These are phyloP conservation scores for Globisporangium middletonii DNA, from an alignment of 352 stramenopile species.

Conservation along the genomic window DNA sequence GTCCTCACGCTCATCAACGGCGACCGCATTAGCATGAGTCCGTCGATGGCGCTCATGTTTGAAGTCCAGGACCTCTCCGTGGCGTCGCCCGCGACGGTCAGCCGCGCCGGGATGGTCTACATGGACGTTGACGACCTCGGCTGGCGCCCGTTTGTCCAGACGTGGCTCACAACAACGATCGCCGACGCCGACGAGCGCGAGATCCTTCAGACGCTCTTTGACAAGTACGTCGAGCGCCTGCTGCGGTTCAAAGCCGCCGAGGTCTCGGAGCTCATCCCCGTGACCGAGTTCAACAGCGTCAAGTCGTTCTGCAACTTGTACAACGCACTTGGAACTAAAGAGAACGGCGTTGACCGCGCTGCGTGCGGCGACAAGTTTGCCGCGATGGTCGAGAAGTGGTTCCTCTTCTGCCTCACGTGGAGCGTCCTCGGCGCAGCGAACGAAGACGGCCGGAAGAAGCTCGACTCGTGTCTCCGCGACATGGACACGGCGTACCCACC, in stretches of 20 bases:
- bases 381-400: constrained; percentile 74
- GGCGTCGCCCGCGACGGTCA: constrained; percentile 92
- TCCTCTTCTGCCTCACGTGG: constrained; percentile 84
- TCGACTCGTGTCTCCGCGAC: constrained; percentile 87
- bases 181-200: constrained; percentile 55
- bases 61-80: constrained; percentile 93
- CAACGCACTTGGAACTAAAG: constrained; percentile 57
- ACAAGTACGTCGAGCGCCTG: constrained; percentile 80
- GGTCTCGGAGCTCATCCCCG: constrained; percentile 67
- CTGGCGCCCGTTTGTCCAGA: constrained; percentile 73
- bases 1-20: constrained; percentile 84
- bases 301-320: constrained; percentile 86
- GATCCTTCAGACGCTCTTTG: constrained; percentile 57
- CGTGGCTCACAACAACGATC: constrained; percentile 69
- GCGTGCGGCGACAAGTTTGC: constrained; percentile 63
- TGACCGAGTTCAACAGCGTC: constrained; percentile 78
- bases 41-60: constrained; percentile 90
- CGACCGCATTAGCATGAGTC: constrained; percentile 81
- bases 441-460: constrained; percentile 78
- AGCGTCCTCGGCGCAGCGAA: constrained; percentile 82
- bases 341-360: constrained; percentile 66
- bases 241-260: constrained; percentile 60
- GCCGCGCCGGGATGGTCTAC: constrained; percentile 92
- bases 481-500: constrained; percentile 91
- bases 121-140: constrained; percentile 86